These are phyloP conservation scores for Hemileccinum impolitum DNA, from an alignment of 768 basidiomycete species.

Conservation along the genomic window DNA sequence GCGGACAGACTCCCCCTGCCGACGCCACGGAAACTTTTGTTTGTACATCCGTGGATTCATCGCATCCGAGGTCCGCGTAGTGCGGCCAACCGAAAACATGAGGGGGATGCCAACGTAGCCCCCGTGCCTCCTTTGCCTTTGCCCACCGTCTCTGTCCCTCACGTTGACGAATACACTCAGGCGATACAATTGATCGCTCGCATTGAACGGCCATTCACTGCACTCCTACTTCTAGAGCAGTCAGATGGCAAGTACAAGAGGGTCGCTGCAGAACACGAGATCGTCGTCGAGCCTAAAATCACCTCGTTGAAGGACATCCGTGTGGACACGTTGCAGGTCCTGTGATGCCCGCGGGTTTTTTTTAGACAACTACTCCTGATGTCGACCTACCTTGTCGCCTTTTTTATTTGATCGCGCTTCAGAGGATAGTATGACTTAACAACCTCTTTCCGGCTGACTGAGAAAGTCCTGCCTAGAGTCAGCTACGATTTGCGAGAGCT, in stretches of 20 bases:
- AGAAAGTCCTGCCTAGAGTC: too few relatives aligned
- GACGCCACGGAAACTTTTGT: neutral
- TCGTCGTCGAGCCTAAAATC: neutral
- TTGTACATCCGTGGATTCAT: constrained; percentile 9
- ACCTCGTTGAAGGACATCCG: neutral
- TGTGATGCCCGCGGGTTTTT: neutral
- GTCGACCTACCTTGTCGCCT: too few relatives aligned
- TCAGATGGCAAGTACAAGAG: constrained; percentile 15
- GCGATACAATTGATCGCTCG: constrained; percentile 3
- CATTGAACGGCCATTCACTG: constrained; percentile 4
- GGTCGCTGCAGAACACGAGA: constrained; percentile 3
- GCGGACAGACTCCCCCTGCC: neutral
- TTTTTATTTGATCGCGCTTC: too few relatives aligned
- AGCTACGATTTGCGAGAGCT: too few relatives aligned
- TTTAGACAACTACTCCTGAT: too few relatives aligned
- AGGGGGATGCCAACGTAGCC: neutral
- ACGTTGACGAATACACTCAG: neutral
- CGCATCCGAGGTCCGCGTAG: neutral
- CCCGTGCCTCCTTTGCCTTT: neutral
- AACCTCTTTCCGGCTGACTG: too few relatives aligned
- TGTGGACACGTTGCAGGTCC: constrained; percentile 1
- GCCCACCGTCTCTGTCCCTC: neutral
- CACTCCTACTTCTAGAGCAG: constrained; percentile 5
- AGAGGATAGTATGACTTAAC: too few relatives aligned
- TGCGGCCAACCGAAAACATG: neutral